Percentiles rank a stretch among this genome's conserved stretches.
These are phyloP conservation scores for Kodamaea sagamina DNA, from an alignment of 805 yeast genomes.

Conservation along the genomic window DNA sequence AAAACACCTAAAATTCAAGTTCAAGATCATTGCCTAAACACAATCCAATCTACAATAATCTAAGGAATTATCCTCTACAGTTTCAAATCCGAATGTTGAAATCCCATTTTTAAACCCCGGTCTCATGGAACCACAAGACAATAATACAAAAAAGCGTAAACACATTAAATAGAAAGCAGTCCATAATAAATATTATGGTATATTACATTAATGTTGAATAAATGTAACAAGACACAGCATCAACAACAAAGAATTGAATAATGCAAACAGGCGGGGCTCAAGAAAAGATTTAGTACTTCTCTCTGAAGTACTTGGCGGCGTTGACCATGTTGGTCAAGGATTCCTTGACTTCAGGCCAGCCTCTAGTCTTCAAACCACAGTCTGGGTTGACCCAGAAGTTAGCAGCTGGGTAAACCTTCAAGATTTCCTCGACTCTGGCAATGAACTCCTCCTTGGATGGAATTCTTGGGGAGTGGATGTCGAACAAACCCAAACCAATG, in stretches of 20 bases:
- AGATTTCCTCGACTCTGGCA: constrained; percentile 88
- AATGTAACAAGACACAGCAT: constrained; percentile 44
- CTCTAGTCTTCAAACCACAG: constrained; percentile 99
- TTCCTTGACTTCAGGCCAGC: constrained; percentile 96
- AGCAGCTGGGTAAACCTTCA: constrained; percentile 96
- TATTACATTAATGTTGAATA: constrained; percentile 53
- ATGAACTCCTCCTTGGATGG: constrained; percentile 97
- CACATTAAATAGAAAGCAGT: constrained; percentile 21
- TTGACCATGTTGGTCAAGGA: constrained; percentile 98
- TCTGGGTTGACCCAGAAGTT: constrained; percentile 99
- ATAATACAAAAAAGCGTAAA: constrained; percentile 17
- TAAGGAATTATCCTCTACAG: too few relatives aligned
- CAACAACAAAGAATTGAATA: constrained; percentile 45
- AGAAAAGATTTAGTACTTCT: constrained; percentile 33
- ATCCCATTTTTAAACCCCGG: constrained; percentile 48
- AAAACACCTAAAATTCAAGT: too few relatives aligned
- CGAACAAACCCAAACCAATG: constrained; percentile 98
- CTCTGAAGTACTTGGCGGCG: constrained; percentile 91
- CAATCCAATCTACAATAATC: too few relatives aligned
- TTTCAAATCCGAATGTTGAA: constrained; percentile 40
- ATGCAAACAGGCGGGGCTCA: constrained; percentile 25
- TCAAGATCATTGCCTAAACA: too few relatives aligned
- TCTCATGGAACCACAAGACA: constrained; percentile 10
- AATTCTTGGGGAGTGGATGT: constrained; percentile 99
- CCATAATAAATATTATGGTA: constrained; percentile 8